Evolutionary conservation across 768 basidiomycete species (phyloP).

Genomic region (Leucocoprinus birnbaumii): DNA sequence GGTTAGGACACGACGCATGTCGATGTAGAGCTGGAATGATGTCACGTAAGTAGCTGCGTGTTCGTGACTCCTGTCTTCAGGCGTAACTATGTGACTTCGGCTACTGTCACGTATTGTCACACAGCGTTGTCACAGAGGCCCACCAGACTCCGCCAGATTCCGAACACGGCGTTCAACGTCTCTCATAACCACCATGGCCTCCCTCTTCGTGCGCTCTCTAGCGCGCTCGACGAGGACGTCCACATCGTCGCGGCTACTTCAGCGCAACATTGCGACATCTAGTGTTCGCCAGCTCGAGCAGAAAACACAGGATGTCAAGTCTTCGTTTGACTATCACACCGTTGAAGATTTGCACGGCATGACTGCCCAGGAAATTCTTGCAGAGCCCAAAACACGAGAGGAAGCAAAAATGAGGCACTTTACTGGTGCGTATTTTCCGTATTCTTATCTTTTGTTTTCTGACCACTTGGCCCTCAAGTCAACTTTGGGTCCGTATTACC

Average conservation of each 20-base stretch:
- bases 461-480: constrained; percentile 42
- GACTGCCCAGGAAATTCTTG: constrained; percentile 75
- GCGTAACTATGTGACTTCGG: not conserved
- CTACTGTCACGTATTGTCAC: constrained; percentile 17
- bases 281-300: constrained; percentile 25
- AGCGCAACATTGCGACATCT: constrained; percentile 36
- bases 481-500: constrained; percentile 81
- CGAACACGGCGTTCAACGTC: constrained; percentile 19
- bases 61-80: no score
- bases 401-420: constrained; percentile 91
- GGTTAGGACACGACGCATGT: constrained; percentile 8
- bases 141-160: constrained; percentile 37
- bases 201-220: constrained; percentile 60
- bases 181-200: constrained; percentile 53
- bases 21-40: not conserved
- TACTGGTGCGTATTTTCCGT: constrained; percentile 57
- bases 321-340: constrained; percentile 61
- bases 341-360: constrained; percentile 86
- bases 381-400: constrained; percentile 65
- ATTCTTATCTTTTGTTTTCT: not conserved
- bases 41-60: constrained; percentile 13
- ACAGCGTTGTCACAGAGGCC: no score
- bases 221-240: constrained; percentile 39
- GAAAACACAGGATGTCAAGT: constrained; percentile 26
- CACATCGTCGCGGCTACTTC: constrained; percentile 24